Evolutionary conservation across 495 filamentous ascomycete genomes (phyloP).

Genomic region (Neurospora sp.): DNA sequence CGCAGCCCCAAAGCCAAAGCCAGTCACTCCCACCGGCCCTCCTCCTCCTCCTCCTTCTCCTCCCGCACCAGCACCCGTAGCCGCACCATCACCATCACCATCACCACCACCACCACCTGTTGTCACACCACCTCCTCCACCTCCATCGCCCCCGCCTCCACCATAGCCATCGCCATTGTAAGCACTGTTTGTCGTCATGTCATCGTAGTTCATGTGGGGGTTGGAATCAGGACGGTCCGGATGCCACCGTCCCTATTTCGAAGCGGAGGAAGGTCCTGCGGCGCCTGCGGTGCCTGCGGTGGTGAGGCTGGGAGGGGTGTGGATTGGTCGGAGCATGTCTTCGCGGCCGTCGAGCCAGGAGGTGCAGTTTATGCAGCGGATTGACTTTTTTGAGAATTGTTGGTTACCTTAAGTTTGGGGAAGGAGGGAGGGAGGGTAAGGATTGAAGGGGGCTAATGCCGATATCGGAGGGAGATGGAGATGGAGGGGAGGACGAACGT

Average conservation of each 20-base stretch:
- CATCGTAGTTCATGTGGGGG: not conserved
- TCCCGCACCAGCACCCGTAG: not conserved
- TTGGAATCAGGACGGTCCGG: not conserved
- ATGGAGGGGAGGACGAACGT: constrained; percentile 36
- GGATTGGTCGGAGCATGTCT: constrained; percentile 21
- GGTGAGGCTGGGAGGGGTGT: not conserved
- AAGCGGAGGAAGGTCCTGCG: not conserved
- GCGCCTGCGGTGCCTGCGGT: not conserved
- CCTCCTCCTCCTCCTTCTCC: constrained; percentile 4
- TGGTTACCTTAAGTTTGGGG: not conserved
- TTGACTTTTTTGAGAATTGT: constrained; percentile 32
- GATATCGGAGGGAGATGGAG: not conserved
- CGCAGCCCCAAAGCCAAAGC: not conserved
- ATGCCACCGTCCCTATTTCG: not conserved
- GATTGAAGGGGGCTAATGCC: not conserved
- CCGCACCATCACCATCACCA: not conserved
- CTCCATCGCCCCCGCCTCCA: not conserved
- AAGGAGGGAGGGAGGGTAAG: not conserved
- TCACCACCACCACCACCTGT: not conserved
- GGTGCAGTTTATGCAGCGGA: constrained; percentile 60
- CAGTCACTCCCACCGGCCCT: not conserved
- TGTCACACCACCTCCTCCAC: not conserved
- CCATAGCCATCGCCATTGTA: not conserved
- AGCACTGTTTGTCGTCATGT: not conserved
- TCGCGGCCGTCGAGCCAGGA: constrained; percentile 74